Evolutionary conservation across 805 yeast genomes (phyloP).

Genomic region (Alloascoidea hylecoeti): DNA sequence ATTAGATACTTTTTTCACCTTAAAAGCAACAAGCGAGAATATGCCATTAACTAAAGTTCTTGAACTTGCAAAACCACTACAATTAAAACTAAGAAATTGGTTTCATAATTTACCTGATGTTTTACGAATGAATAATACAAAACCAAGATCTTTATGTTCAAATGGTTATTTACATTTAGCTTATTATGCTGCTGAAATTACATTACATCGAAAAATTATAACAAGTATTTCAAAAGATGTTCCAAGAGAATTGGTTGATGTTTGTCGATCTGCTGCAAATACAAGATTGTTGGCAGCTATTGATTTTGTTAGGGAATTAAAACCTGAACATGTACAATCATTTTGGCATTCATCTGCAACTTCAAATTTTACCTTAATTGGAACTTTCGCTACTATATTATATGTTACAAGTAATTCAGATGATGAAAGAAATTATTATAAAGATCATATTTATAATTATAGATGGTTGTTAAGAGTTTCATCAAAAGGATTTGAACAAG

Average conservation of each 20-base stretch:
- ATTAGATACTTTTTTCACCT: conserved; percentile 56
- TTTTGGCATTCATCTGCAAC: conserved; percentile 85
- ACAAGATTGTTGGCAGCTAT: conserved; percentile 73
- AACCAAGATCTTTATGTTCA: conserved; percentile 50
- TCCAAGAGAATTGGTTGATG: conserved; percentile 39
- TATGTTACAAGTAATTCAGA: conserved; percentile 41
- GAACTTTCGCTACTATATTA: conserved; percentile 75
- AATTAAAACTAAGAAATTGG: conserved; percentile 59
- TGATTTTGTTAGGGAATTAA: conserved; percentile 61
- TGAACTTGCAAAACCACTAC: conserved; percentile 33
- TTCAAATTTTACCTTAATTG: conserved; percentile 67
- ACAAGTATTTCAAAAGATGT: conserved; percentile 21
- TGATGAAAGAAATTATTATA: conserved; percentile 52
- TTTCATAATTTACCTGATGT: conserved; percentile 56
- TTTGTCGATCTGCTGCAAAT: conserved; percentile 77
- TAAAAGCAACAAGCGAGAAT: conserved; percentile 43
- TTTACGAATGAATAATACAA: conserved; percentile 46
- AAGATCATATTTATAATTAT: conserved; percentile 60
- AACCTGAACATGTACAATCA: conserved; percentile 72
- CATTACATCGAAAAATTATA: conserved; percentile 51
- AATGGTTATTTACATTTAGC: conserved; percentile 73
- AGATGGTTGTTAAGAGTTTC: conserved; percentile 64
- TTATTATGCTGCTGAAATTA: conserved; percentile 81
- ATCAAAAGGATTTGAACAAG: conserved; percentile 66
- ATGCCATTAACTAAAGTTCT: conserved; percentile 17